Evolutionary conservation across 2,329 filamentous ascomycete genomes (phyloP), one percentile per base, ranked within the genome.

Genomic region (Pestalotiopsis sp.): DNA sequence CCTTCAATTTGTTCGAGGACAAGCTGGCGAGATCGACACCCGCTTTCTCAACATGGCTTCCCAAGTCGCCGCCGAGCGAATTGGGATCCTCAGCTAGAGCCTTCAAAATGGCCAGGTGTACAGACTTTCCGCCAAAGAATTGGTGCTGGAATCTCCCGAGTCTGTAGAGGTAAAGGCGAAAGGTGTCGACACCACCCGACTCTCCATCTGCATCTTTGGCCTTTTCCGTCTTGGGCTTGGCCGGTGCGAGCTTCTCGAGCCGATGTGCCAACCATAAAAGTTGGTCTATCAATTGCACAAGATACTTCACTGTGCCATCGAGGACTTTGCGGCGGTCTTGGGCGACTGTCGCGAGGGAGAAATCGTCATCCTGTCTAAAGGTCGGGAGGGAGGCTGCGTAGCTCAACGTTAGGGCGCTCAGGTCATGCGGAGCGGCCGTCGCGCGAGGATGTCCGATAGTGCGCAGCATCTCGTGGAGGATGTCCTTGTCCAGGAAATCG

Each of bases 371-470:
- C 13, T 17, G 11, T 22, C 55, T 26, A 4, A 65, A 40, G 20
- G 17, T 58, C 5, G 68, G 68, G n/a, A 70, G 35, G 7, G 72
- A 72, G 30, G 72, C 69, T 24, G 65, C 65, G 24, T 66, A 39
- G 7, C 71, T 44, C 9, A 74, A 55, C 3, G 65, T 55, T 14
- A 48, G 35, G 6, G 65, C 48, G 9, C 35, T 62, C n/a, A 71
- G 48, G 24, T 52, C 14, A 3, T 60, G 14, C 2, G 64, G 64
- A 2, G 59, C 35, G 3, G 26, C 2, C 30, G 58, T 20, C 5
- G 55, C 55, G 7, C 26, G 17, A 9, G 22, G 5, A 48, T 59
- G 17, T n/a, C 35, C 64, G 11, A 59, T 38, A 7, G 26, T 11
- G 10, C 14, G 30, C 10, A 66, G 35, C 17, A 35, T 38, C 70